Percentiles rank a stretch among this genome's conserved stretches.
phyloP scores from a whole-genome alignment of 1,284 basidiomycete genomes.

The Marasmius oreades region DNA sequence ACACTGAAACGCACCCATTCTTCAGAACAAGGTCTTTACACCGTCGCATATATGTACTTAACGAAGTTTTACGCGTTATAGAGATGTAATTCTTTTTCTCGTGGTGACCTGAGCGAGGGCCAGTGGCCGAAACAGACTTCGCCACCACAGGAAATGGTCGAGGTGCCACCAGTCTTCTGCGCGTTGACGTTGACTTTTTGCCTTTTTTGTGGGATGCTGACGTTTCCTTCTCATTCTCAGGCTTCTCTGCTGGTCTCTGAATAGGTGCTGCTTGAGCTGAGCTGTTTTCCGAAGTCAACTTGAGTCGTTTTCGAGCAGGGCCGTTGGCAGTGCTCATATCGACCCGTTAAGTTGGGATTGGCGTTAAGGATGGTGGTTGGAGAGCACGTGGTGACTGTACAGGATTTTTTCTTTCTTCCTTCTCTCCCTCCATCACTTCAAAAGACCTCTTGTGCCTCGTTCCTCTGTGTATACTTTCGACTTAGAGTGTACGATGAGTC shows the following conservation, averaged over 20 bases:
- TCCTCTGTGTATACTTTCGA: constrained; percentile 3
- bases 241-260: not conserved
- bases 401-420: not conserved
- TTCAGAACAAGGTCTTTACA: constrained; percentile 75
- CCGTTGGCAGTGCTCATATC: constrained; percentile 8
- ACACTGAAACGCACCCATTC: constrained; percentile 58
- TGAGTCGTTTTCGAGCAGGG: not conserved
- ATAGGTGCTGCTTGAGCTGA: not conserved
- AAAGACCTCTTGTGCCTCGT: constrained; percentile 1
- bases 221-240: not conserved
- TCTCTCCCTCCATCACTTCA: not conserved
- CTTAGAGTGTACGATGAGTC: constrained; percentile 52
- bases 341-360: no score
- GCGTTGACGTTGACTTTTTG: constrained; percentile 13
- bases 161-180: constrained; percentile 63
- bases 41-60: constrained; percentile 74
- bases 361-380: no score
- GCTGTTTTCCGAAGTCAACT: constrained; percentile 4
- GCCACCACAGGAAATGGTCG: constrained; percentile 76
- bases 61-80: constrained; percentile 71
- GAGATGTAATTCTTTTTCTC: constrained; percentile 81
- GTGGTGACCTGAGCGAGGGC: constrained; percentile 71
- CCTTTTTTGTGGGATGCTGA: not conserved
- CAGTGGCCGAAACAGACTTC: constrained; percentile 71
- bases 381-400: not conserved